These are phyloP conservation scores for Achaetomiella virescens DNA, from an alignment of 495 filamentous ascomycete genomes.

Conservation along the genomic window DNA sequence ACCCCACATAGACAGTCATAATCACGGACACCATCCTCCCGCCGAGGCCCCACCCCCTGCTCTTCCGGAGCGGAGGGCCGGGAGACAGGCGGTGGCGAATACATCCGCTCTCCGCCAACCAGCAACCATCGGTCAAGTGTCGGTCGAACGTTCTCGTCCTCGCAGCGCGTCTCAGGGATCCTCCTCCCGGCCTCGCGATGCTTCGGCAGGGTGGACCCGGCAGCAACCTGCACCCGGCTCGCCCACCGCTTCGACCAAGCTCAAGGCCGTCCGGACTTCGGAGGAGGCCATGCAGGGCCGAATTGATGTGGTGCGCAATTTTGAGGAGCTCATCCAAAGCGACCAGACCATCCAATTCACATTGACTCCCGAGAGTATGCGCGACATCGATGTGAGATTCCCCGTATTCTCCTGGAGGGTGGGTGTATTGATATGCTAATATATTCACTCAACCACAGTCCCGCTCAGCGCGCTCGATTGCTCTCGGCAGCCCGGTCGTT, in stretches of 20 bases:
- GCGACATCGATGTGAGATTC: slow-evolving; percentile 69
- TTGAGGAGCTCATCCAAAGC: slow-evolving; percentile 86
- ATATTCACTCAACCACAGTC: slow-evolving; percentile 14
- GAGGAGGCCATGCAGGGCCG: slow-evolving; percentile 44
- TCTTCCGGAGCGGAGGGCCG: slow-evolving; percentile 37
- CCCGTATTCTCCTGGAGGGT: too few relatives aligned
- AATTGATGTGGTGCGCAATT: slow-evolving; percentile 44
- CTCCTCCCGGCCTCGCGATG: slow-evolving; percentile 12
- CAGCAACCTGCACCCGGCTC: slow-evolving; percentile 34
- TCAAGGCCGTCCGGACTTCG: slow-evolving; percentile 44
- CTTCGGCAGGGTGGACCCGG: slow-evolving; percentile 10
- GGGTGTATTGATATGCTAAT: too few relatives aligned
- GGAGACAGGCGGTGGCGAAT: slow-evolving; percentile 21
- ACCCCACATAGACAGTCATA: neutral
- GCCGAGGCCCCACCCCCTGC: slow-evolving; percentile 25
- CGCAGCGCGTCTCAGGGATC: slow-evolving; percentile 18
- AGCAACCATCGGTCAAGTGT: slow-evolving; percentile 28
- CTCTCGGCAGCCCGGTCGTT: slow-evolving; percentile 32
- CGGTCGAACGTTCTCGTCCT: slow-evolving; percentile 24
- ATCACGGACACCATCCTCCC: slow-evolving; percentile 5
- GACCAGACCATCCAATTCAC: slow-evolving; percentile 91
- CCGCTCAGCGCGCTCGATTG: slow-evolving; percentile 30
- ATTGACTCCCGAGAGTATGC: slow-evolving; percentile 81
- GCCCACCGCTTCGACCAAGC: slow-evolving; percentile 36
- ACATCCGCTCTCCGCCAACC: slow-evolving; percentile 22